Percentiles rank a stretch among this genome's conserved stretches.
Evolutionary conservation across 2,329 filamentous ascomycete species (phyloP).

Genomic region (Fusarium pilosicola): DNA sequence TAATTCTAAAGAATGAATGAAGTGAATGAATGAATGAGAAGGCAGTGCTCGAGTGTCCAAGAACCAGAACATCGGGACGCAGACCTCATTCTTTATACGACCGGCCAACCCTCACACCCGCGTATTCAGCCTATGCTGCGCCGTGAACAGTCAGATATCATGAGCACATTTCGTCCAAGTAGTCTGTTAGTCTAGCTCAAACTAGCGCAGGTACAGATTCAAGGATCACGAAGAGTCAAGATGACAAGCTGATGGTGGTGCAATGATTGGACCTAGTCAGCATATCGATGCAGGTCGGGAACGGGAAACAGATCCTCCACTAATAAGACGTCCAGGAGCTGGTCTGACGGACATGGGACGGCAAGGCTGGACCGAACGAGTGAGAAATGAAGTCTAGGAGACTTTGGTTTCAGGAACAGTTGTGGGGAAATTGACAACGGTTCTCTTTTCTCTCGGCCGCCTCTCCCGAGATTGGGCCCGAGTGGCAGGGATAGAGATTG

Average conservation of each 20-base stretch:
- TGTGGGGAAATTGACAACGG: conserved; percentile 30
- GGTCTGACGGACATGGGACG: conserved; percentile 35
- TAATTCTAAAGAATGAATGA: conserved; percentile 24
- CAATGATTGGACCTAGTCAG: conserved; percentile 31
- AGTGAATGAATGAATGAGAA: conserved; percentile 28
- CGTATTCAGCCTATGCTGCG: not conserved
- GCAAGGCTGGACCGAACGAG: conserved; percentile 35
- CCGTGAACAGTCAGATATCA: conserved; percentile 5
- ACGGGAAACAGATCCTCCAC: conserved; percentile 41
- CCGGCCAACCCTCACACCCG: not conserved
- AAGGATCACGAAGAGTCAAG: conserved; percentile 25
- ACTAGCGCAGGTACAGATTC: conserved; percentile 23
- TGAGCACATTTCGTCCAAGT: conserved; percentile 25
- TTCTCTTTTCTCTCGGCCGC: conserved; percentile 18
- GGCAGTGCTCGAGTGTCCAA: conserved; percentile 11
- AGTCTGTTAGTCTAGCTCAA: conserved; percentile 18
- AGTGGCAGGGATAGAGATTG: conserved; percentile 25
- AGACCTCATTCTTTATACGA: conserved; percentile 28
- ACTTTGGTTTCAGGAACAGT: conserved; percentile 41
- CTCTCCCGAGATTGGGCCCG: conserved; percentile 39
- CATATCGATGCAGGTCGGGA: conserved; percentile 20
- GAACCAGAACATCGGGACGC: not conserved
- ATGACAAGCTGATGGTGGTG: conserved; percentile 31
- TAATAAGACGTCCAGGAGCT: conserved; percentile 33
- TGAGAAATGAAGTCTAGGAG: conserved; percentile 36